These are phyloP conservation scores for Ustilago loliicola DNA, from an alignment of 1,284 basidiomycete species.

Conservation along the genomic window DNA sequence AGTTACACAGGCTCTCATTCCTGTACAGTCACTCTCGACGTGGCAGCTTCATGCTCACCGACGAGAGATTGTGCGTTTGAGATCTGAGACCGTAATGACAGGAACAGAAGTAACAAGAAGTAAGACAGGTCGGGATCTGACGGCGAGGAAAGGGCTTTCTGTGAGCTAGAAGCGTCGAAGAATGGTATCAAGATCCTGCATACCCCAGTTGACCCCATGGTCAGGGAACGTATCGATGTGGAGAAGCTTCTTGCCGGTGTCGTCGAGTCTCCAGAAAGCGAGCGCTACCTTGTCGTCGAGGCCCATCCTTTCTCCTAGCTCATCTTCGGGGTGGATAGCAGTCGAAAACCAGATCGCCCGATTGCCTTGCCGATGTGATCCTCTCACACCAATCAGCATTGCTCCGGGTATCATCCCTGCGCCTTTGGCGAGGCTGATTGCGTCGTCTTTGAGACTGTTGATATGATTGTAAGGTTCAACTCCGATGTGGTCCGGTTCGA, in stretches of 20 bases:
- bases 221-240: conserved; percentile 5
- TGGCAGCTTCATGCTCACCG: too few relatives aligned
- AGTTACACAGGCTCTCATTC: too few relatives aligned
- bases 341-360: conserved; percentile 7
- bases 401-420: conserved; percentile 5
- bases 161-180: conserved; percentile 1
- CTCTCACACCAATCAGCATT: conserved; percentile 12
- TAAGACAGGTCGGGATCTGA: too few relatives aligned
- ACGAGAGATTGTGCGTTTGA: too few relatives aligned
- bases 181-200: background rate
- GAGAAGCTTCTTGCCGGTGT: background rate
- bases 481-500: conserved; percentile 3
- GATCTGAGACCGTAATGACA: too few relatives aligned
- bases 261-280: background rate
- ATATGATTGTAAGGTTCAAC: background rate
- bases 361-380: background rate
- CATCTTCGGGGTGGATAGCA: background rate
- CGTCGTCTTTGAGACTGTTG: background rate
- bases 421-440: background rate
- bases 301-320: background rate
- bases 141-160: too few relatives aligned
- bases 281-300: background rate
- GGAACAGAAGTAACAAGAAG: too few relatives aligned
- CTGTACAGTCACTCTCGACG: too few relatives aligned
- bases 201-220: background rate